These are phyloP conservation scores for Amaranthus palmeri DNA, from an alignment of 148 eudicot species.

Conservation along the genomic window DNA sequence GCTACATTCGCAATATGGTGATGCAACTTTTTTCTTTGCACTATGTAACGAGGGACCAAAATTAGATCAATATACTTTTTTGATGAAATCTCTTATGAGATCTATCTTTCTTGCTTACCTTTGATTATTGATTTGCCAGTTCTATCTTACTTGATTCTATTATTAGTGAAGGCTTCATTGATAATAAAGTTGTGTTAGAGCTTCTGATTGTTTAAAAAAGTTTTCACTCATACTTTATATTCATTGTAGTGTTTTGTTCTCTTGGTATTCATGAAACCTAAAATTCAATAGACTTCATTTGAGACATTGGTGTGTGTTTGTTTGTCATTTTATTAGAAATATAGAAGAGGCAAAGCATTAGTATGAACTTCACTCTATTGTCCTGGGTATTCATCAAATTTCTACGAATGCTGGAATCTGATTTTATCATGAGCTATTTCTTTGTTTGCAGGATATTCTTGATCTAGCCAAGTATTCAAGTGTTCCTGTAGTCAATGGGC, in stretches of 20 bases:
- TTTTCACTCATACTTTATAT: background rate
- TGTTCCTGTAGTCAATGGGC: conserved; percentile 86
- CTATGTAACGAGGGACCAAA: too few relatives aligned
- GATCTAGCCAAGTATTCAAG: conserved; percentile 79
- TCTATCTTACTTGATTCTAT: background rate
- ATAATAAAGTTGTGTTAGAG: background rate
- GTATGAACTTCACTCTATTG: background rate
- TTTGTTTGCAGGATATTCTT: conserved; percentile 66
- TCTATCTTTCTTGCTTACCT: background rate
- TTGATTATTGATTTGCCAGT: background rate
- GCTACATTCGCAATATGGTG: too few relatives aligned
- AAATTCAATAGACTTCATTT: background rate
- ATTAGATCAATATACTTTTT: too few relatives aligned
- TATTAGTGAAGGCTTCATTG: background rate
- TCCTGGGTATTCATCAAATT: background rate
- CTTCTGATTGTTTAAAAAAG: background rate
- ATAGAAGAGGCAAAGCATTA: background rate
- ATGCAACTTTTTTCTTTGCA: too few relatives aligned
- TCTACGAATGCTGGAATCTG: background rate
- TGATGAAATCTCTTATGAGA: background rate
- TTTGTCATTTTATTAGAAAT: background rate
- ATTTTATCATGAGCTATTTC: background rate
- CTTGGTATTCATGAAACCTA: background rate
- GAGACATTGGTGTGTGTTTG: background rate
- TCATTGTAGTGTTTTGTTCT: background rate